A percentile compares a stretch with the other conserved stretches of the same genome.
Conservation (phyloP, 2,329 filamentous ascomycete species). For the Trichoderma sp. region DNA sequence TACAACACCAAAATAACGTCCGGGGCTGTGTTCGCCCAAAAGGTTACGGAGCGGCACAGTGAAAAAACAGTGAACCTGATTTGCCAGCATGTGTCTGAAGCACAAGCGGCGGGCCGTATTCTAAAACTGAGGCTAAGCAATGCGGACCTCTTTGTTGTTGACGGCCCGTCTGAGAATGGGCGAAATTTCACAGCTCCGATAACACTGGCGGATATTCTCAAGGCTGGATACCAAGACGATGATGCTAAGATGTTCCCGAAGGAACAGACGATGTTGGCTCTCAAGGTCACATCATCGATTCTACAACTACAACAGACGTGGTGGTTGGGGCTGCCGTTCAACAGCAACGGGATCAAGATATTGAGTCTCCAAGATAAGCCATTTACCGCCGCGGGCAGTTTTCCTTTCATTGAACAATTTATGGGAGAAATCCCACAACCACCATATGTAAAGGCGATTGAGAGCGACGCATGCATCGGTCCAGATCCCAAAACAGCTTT, state of each 20-base stretch:
- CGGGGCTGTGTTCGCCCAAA: background rate
- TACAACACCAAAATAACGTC: background rate
- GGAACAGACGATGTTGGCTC: background rate
- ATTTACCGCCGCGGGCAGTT: background rate
- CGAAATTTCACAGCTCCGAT: background rate
- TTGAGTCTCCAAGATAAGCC: background rate
- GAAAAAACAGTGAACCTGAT: background rate
- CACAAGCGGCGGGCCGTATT: background rate
- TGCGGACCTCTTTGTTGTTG: background rate
- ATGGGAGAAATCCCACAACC: background rate
- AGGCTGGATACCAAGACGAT: background rate
- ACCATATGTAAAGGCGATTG: background rate
- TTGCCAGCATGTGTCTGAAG: background rate
- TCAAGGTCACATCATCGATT: background rate
- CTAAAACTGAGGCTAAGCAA: background rate
- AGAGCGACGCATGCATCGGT: background rate
- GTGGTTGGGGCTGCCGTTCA: background rate
- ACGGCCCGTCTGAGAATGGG: background rate
- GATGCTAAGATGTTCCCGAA: background rate
- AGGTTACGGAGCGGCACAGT: background rate
- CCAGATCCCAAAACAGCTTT: conserved; percentile 5
- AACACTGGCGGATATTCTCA: background rate
- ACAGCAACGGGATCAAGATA: background rate
- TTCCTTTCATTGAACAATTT: background rate
- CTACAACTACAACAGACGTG: background rate